Conservation (phyloP, 805 yeast genomes). For the Ogataea philodendri region DNA sequence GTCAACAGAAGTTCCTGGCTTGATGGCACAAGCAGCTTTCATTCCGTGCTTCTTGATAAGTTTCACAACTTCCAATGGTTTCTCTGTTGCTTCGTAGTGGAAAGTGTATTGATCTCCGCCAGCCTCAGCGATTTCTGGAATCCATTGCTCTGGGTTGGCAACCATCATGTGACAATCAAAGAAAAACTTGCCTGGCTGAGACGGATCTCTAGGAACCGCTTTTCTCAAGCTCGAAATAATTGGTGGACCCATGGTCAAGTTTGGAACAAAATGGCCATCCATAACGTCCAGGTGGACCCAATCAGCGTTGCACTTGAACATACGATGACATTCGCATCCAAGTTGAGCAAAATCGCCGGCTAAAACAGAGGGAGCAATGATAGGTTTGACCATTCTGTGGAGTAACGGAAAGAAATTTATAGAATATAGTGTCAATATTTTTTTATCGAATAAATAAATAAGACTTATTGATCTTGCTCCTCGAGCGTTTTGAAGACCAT, state of each 20-base stretch:
- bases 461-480: constrained; percentile 48
- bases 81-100: constrained; percentile 89
- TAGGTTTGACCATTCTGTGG: constrained; percentile 48
- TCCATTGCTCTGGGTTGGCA: constrained; percentile 89
- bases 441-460: too few relatives aligned
- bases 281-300: constrained; percentile 98
- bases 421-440: background rate
- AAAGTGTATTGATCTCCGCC: constrained; percentile 97
- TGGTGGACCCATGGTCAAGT: constrained; percentile 92
- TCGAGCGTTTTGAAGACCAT: constrained; percentile 63
- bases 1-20: constrained; percentile 90
- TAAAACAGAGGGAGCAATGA: constrained; percentile 91
- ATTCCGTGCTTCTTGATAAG: constrained; percentile 78
- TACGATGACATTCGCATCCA: constrained; percentile 81
- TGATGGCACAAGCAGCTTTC: constrained; percentile 91
- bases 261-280: constrained; percentile 99
- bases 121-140: constrained; percentile 83
- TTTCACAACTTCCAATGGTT: constrained; percentile 71
- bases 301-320: constrained; percentile 80
- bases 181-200: constrained; percentile 32
- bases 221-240: constrained; percentile 23
- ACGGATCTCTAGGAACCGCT: constrained; percentile 41
- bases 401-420: too few relatives aligned
- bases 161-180: constrained; percentile 99
- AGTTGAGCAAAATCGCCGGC: constrained; percentile 89